phyloP scores from a whole-genome alignment of 2,329 filamentous ascomycete species.

The Arthrobotrys conoides region DNA sequence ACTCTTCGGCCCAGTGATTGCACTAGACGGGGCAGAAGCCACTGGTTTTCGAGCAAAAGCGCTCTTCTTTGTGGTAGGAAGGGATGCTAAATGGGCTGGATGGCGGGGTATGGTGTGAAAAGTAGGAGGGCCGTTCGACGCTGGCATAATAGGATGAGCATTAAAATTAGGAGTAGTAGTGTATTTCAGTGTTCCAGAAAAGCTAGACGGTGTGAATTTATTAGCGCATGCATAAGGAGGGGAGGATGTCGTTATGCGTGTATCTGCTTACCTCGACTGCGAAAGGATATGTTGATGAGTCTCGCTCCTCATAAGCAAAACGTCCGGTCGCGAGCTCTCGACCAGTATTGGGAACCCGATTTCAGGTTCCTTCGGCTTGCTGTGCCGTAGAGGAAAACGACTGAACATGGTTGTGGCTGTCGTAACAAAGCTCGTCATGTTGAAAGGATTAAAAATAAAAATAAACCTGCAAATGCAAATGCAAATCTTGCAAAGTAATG shows the following conservation, averaged over 20 bases:
- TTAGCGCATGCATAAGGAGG: conserved; percentile 11
- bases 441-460: conserved; percentile 37
- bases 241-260: background rate
- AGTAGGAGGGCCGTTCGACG: conserved; percentile 47
- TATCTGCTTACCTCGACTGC: conserved; percentile 29
- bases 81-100: conserved; percentile 26
- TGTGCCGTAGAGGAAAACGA: conserved; percentile 63
- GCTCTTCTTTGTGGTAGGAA: conserved; percentile 33
- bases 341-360: conserved; percentile 64
- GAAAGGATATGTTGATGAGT: conserved; percentile 25
- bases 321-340: conserved; percentile 59
- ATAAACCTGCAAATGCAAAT: conserved; percentile 2
- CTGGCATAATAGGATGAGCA: conserved; percentile 47
- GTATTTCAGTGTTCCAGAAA: conserved; percentile 55
- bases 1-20: conserved; percentile 49
- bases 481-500: background rate
- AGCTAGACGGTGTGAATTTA: conserved; percentile 25
- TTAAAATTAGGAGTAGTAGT: conserved; percentile 60
- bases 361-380: conserved; percentile 63
- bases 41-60: conserved; percentile 59
- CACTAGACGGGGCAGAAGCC: conserved; percentile 35
- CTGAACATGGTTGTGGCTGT: conserved; percentile 64
- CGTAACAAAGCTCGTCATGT: conserved; percentile 60
- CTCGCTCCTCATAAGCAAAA: conserved; percentile 53
- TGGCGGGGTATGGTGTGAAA: conserved; percentile 57